phyloP scores from a whole-genome alignment of 2,329 filamentous ascomycete species.

The Alternaria viburni region DNA sequence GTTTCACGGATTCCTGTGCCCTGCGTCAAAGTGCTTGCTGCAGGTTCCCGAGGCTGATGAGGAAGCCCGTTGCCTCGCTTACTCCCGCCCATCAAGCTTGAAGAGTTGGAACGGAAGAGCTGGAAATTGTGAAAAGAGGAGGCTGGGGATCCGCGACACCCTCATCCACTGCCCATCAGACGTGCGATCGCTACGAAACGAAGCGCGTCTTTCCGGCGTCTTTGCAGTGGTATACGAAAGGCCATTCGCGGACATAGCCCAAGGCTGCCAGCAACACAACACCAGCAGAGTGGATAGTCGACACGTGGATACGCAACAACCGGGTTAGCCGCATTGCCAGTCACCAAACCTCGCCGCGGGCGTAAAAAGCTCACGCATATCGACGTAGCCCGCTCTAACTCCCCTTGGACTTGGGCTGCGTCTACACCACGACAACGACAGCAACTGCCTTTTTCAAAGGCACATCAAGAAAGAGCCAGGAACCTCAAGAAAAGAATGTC shows the following conservation, averaged over 20 bases:
- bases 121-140: neutral
- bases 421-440: constrained; percentile 24
- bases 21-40: constrained; percentile 22
- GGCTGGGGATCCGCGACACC: constrained; percentile 4
- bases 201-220: constrained; percentile 6
- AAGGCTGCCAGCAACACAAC: constrained; percentile 11
- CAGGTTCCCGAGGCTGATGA: constrained; percentile 16
- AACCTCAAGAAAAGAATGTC: constrained; percentile 28
- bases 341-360: constrained; percentile 17
- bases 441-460: constrained; percentile 27
- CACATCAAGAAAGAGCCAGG: constrained; percentile 20
- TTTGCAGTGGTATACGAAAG: constrained; percentile 9
- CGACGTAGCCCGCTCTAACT: constrained; percentile 30
- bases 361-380: constrained; percentile 22
- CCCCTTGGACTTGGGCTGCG: constrained; percentile 29
- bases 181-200: constrained; percentile 2
- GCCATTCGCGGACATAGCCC: constrained; percentile 6
- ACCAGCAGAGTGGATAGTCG: constrained; percentile 9
- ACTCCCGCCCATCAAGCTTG: constrained; percentile 10
- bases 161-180: neutral
- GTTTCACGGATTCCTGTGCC: constrained; percentile 9
- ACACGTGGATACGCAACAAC: constrained; percentile 8
- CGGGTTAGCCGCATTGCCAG: constrained; percentile 11
- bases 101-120: constrained; percentile 8
- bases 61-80: constrained; percentile 14